A percentile compares a stretch with the other conserved stretches of the same genome.
Conservation (phyloP, 257 asterid genomes). For the Nicotiana undulata region DNA sequence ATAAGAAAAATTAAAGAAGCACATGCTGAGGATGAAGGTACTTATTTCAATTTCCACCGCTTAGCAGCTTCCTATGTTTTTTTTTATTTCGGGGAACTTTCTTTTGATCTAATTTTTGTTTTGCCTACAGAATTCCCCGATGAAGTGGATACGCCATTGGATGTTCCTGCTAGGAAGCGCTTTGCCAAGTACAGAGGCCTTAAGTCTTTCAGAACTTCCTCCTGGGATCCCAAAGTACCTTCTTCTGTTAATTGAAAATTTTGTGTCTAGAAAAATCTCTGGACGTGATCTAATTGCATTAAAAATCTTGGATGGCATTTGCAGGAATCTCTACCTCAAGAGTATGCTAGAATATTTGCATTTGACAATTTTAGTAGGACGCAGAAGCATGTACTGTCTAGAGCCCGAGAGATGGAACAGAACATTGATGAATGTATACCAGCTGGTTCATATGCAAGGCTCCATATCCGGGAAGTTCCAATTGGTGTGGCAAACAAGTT, state of each 20-base stretch:
- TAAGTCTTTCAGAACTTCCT: slow-evolving; percentile 87
- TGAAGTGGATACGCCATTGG: slow-evolving; percentile 94
- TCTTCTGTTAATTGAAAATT: slow-evolving; percentile 4
- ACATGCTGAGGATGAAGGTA: slow-evolving; percentile 97
- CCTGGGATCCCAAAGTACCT: slow-evolving; percentile 98
- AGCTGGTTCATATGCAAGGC: slow-evolving; percentile 66
- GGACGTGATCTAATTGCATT: slow-evolving; percentile 7
- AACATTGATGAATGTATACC: slow-evolving; percentile 40
- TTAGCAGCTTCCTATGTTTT: slow-evolving; percentile 1
- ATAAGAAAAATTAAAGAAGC: slow-evolving; percentile 77
- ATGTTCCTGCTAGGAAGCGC: slow-evolving; percentile 84
- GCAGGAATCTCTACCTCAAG: slow-evolving; percentile 95
- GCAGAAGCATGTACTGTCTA: slow-evolving; percentile 74
- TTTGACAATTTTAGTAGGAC: slow-evolving; percentile 81
- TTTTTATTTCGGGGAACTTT: background rate
- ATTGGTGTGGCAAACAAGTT: slow-evolving; percentile 52
- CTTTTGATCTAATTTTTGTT: background rate
- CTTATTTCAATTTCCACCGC: background rate
- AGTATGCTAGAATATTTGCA: slow-evolving; percentile 82
- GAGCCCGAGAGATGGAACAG: slow-evolving; percentile 60
- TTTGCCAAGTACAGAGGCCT: slow-evolving; percentile 95
- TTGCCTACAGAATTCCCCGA: slow-evolving; percentile 73
- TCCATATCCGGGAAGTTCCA: slow-evolving; percentile 58
- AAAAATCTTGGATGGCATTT: slow-evolving; percentile 15
- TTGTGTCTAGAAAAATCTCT: background rate